A percentile compares a stretch with the other conserved stretches of the same genome.
Conservation (phyloP, 2,329 filamentous ascomycete species). For the Diaporthe sp. region DNA sequence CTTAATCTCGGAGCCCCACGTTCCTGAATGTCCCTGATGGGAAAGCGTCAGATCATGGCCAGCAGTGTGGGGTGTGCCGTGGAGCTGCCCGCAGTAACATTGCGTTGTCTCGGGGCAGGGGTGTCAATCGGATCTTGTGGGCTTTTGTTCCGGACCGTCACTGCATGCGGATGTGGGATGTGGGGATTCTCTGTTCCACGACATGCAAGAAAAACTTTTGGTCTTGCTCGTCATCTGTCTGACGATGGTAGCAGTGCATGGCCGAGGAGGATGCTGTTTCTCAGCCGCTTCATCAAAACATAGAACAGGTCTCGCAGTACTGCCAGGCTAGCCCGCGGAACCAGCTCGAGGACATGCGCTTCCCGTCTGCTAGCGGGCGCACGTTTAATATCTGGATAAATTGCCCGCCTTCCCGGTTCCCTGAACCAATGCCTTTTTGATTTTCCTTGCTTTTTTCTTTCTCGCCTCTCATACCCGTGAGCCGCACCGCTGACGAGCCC, state of each 20-base stretch:
- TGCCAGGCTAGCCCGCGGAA: background rate
- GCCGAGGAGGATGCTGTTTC: background rate
- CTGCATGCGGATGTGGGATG: background rate
- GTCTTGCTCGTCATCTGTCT: background rate
- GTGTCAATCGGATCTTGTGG: conserved; percentile 24
- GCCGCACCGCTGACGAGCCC: background rate
- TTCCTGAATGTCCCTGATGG: conserved; percentile 49
- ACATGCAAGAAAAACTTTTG: background rate
- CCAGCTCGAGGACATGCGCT: background rate
- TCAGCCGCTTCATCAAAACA: conserved; percentile 27
- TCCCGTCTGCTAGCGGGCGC: conserved; percentile 17
- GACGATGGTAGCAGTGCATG: background rate
- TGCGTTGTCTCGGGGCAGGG: conserved; percentile 9
- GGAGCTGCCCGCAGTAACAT: conserved; percentile 20
- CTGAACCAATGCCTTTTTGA: background rate
- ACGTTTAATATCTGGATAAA: conserved; percentile 32
- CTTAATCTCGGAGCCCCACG: conserved; percentile 49
- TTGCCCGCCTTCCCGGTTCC: conserved; percentile 11
- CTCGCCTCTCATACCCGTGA: background rate
- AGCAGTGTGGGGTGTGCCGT: conserved; percentile 19
- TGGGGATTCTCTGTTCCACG: background rate
- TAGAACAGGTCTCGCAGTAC: background rate
- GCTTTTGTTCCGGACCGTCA: conserved; percentile 13
- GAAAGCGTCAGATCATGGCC: conserved; percentile 42
- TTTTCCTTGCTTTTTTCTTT: background rate